These are phyloP conservation scores for Ciborinia camelliae DNA, from an alignment of 2,329 filamentous ascomycete genomes.

Conservation along the genomic window DNA sequence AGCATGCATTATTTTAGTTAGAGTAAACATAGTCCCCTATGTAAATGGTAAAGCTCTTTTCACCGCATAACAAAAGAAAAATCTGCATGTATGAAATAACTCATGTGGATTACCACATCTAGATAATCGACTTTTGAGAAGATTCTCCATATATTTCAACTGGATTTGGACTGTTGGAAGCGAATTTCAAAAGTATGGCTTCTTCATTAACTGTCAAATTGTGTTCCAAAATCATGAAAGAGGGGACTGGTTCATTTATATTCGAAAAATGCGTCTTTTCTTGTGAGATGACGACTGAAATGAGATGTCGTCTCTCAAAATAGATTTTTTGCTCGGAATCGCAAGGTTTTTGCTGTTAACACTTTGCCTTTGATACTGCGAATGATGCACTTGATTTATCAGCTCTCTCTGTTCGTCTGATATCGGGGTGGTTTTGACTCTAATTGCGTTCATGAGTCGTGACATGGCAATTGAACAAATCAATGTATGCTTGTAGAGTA, in stretches of 20 bases:
- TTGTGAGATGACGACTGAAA: neutral
- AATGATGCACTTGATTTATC: slow-evolving; percentile 25
- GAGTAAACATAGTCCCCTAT: too few species aligned
- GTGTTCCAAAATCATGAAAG: neutral
- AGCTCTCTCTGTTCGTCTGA: slow-evolving; percentile 22
- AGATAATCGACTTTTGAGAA: too few species aligned
- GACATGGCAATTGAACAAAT: slow-evolving; percentile 24
- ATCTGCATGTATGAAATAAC: too few species aligned
- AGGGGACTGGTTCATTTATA: neutral
- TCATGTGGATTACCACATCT: too few species aligned
- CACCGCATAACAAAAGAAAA: too few species aligned
- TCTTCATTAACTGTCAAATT: slow-evolving; percentile 27
- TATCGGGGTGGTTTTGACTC: neutral
- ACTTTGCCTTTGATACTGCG: slow-evolving; percentile 26
- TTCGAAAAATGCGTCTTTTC: neutral
- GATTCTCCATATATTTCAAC: too few species aligned
- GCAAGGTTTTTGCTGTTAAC: slow-evolving; percentile 30
- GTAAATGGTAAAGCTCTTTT: too few species aligned
- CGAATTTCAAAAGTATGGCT: slow-evolving; percentile 21
- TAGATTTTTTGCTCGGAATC: slow-evolving; percentile 24
- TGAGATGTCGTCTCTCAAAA: slow-evolving; percentile 17
- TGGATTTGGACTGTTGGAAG: slow-evolving; percentile 21
- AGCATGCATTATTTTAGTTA: too few species aligned
- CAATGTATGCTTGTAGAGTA: slow-evolving; percentile 8
- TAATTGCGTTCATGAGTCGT: slow-evolving; percentile 22